These are phyloP conservation scores for Zanthoxylum bungeanum DNA, from an alignment of 345 rosid genomes.

Conservation along the genomic window DNA sequence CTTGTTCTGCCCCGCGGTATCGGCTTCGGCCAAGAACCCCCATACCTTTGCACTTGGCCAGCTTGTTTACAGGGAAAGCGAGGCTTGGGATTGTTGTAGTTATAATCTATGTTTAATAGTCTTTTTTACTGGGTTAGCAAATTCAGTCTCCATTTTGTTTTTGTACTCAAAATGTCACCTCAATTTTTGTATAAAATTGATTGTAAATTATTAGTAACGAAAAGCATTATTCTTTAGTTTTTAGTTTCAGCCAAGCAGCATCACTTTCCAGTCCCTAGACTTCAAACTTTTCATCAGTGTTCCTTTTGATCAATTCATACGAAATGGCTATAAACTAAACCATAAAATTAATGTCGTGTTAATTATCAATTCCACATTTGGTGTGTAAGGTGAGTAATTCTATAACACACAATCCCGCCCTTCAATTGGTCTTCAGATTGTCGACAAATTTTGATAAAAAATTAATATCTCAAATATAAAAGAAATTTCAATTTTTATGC, in stretches of 20 bases:
- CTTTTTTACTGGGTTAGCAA: not conserved
- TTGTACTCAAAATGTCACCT: not conserved
- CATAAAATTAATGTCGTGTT: not conserved
- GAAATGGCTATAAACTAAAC: not conserved
- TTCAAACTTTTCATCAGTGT: too few relatives aligned
- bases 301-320: not conserved
- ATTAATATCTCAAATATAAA: too few relatives aligned
- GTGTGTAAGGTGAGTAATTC: not conserved
- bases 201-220: not conserved
- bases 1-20: not conserved
- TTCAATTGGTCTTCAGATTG: too few relatives aligned
- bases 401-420: not conserved
- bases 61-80: slow-evolving; percentile 12
- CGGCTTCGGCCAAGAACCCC: not conserved
- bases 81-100: not conserved
- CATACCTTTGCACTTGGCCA: not conserved
- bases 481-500: too few relatives aligned
- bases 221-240: slow-evolving; percentile 7
- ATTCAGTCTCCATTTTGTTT: slow-evolving; percentile 2
- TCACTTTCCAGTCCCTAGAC: too few relatives aligned
- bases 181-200: slow-evolving; percentile 1
- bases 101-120: not conserved
- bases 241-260: too few relatives aligned
- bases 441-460: too few relatives aligned
- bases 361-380: not conserved